A percentile compares a stretch with the other conserved stretches of the same genome.
These are phyloP conservation scores for Hura crepitans DNA, from an alignment of 441 rosid genomes.

Conservation along the genomic window DNA sequence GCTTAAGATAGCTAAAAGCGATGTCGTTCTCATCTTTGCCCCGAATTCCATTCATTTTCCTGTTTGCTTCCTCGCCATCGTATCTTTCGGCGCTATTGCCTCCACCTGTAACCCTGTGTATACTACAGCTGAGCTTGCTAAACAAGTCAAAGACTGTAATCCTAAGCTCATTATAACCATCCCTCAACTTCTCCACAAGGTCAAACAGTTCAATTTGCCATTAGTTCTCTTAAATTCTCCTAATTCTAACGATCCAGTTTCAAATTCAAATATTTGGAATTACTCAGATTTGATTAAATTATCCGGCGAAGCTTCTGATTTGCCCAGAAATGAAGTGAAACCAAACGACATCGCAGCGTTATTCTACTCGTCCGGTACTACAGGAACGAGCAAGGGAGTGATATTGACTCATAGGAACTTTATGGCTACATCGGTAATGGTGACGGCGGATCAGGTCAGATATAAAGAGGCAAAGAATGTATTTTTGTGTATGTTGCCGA, in stretches of 20 bases:
- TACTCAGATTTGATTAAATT: constrained; percentile 40
- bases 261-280: constrained; percentile 27
- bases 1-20: constrained; percentile 48
- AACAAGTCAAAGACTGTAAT: constrained; percentile 56
- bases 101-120: constrained; percentile 64
- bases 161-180: constrained; percentile 61
- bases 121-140: constrained; percentile 48
- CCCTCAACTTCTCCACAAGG: constrained; percentile 42
- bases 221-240: constrained; percentile 40
- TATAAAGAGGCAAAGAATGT: constrained; percentile 40
- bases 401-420: constrained; percentile 65
- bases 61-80: constrained; percentile 59
- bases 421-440: constrained; percentile 55
- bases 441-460: constrained; percentile 48
- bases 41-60: constrained; percentile 73
- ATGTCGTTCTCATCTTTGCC: constrained; percentile 59
- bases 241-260: constrained; percentile 7
- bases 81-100: constrained; percentile 56
- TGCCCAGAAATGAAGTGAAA: constrained; percentile 38
- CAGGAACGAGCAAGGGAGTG: constrained; percentile 82
- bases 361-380: constrained; percentile 85
- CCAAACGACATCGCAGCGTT: constrained; percentile 62
- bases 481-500: constrained; percentile 63
- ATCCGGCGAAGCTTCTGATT: constrained; percentile 32
- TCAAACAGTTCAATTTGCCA: constrained; percentile 51